These are phyloP conservation scores for Nitzschia putrida DNA, from an alignment of 108 stramenopile species.

Conservation along the genomic window DNA sequence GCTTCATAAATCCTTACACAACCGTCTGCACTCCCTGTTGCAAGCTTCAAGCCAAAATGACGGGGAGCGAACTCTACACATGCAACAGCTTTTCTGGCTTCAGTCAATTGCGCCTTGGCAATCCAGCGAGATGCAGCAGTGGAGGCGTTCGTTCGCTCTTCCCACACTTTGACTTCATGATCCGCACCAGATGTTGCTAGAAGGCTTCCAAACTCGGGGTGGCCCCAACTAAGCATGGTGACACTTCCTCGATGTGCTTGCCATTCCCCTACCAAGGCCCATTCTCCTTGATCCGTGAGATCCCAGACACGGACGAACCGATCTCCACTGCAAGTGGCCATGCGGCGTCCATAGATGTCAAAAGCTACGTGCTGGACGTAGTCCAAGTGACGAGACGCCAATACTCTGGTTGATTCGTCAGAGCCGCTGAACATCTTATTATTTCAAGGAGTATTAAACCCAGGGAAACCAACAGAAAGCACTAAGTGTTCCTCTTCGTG, in stretches of 20 bases:
- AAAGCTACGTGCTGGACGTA: conserved; percentile 87
- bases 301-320: conserved; percentile 90
- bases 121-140: conserved; percentile 69
- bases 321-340: conserved; percentile 90
- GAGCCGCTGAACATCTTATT: conserved; percentile 16
- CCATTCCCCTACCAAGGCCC: conserved; percentile 74
- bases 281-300: conserved; percentile 70
- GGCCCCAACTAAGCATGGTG: conserved; percentile 86
- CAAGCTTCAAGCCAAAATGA: conserved; percentile 87
- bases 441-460: neutral
- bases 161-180: conserved; percentile 88
- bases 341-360: conserved; percentile 92
- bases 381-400: conserved; percentile 50
- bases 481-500: too few relatives aligned
- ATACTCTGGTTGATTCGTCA: conserved; percentile 18
- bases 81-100: conserved; percentile 79
- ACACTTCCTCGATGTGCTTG: conserved; percentile 86
- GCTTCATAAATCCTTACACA: conserved; percentile 88
- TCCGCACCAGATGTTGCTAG: conserved; percentile 91
- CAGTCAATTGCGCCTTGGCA: conserved; percentile 71
- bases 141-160: conserved; percentile 65
- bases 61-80: conserved; percentile 92
- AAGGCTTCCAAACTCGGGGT: conserved; percentile 94
- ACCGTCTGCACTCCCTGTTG: conserved; percentile 89
- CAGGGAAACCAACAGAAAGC: too few relatives aligned